Base-by-base conservation (phyloP, 2,329 filamentous ascomycete genomes). In the Lachnellula willkommii region DNA sequence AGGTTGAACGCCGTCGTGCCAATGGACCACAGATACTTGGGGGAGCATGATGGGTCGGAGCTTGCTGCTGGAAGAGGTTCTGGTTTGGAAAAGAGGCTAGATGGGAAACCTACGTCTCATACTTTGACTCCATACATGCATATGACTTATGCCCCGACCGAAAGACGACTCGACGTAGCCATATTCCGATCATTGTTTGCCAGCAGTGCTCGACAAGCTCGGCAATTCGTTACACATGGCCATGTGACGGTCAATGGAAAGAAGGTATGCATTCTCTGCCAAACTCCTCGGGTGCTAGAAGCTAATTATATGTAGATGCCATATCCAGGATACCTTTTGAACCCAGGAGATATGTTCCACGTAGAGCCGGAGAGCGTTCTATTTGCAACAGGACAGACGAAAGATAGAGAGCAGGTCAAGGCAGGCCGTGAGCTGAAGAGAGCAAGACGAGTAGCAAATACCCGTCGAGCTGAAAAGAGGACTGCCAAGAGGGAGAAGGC, bases 291-390 rank as follows among this genome's bases (percentile, higher is more conserved):
- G 5, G 53, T 17, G 15, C 17, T 55, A 47, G 52, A 32, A 52
- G 55, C 55, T 55, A 60, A 63, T 54, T 53, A 8, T 28, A 28
- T 40, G n/a, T 64, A 96, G 93, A 96, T 97, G 89, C 79, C 82
- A 61, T 89, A 94, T 69, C 92, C 94, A 8, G 88, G 90, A 54
- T 99, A 99, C 72, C 85, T 91, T 62, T 82, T 99, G 40, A 99
- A 99, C 72, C 95, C 94, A 2, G 94, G 94, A 64, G 94, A 99
- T 71, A 90, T 99, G 84, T 99, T 99, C 79, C 90, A 95, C 71
- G 93, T 99, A 66, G 88, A 96, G 20, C 80, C 89, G 37, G 90
- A 96, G 40, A 84, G 87, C 65, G 94, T 99, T 55, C 80, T 99
- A 73, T 92, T 82, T 67, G 93, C 90, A 36, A 96, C 92, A 1